These are phyloP conservation scores for Epichloe sylvatica DNA, from an alignment of 2,329 filamentous ascomycete species.

Conservation along the genomic window DNA sequence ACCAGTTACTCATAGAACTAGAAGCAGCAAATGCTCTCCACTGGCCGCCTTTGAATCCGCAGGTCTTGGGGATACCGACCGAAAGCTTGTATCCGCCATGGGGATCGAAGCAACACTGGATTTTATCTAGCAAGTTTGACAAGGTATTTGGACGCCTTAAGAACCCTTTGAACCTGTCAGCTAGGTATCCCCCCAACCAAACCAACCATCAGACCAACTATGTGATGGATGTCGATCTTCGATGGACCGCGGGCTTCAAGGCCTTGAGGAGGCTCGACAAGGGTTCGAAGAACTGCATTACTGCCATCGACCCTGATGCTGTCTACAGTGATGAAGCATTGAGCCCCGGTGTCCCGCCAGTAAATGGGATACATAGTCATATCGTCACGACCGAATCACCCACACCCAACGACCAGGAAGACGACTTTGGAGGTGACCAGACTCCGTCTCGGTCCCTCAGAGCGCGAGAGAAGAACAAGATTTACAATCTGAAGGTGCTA, in stretches of 20 bases:
- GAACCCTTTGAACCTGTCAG: conserved; percentile 19
- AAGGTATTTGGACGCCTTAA: conserved; percentile 29
- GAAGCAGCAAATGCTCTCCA: conserved; percentile 33
- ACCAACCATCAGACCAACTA: conserved; percentile 25
- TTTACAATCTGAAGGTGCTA: conserved; percentile 46
- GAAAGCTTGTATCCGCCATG: conserved; percentile 9
- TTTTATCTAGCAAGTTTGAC: conserved; percentile 27
- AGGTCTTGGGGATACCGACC: conserved; percentile 17
- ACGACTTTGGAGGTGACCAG: conserved; percentile 30
- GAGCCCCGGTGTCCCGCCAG: conserved; percentile 9
- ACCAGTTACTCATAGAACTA: conserved; percentile 37
- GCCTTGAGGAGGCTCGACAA: conserved; percentile 22
- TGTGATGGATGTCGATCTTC: conserved; percentile 34
- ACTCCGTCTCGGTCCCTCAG: conserved; percentile 40
- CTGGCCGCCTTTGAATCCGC: conserved; percentile 38
- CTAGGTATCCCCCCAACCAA: conserved; percentile 13
- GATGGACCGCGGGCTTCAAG: conserved; percentile 30
- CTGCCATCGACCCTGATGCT: conserved; percentile 23
- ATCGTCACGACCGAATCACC: conserved; percentile 15
- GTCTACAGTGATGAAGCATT: conserved; percentile 13
- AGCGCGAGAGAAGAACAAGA: conserved; percentile 31
- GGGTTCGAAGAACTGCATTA: conserved; percentile 31
- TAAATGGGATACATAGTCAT: conserved; percentile 10
- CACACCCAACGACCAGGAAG: conserved; percentile 28
- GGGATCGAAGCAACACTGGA: conserved; percentile 19